Evolutionary conservation across 192 early-diverging fungal genomes (phyloP), one percentile per base, ranked within the genome.

Genomic region (Backusella macrospora): DNA sequence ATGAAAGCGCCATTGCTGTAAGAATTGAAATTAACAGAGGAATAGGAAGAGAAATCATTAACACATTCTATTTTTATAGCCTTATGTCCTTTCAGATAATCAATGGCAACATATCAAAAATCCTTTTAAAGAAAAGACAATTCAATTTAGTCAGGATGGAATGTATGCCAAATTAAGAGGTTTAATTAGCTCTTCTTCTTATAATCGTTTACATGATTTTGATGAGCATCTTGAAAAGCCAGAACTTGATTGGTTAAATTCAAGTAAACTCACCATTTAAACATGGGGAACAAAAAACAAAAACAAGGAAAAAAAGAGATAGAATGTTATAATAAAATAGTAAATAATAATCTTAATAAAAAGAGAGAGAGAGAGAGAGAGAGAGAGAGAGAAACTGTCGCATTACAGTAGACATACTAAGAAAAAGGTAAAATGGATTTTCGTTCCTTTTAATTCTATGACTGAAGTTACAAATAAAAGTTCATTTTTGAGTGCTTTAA

Each of bases 181-280:
- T 13, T n/a, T 82, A 4, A 72, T 90, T n/a, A 74, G 63, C 18
- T 67, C 78, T 0, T 75, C 78, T 40, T 59, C 81, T 26, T 85
- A 84, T 73, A 80, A 74, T 42, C 71, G 84, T 40, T 5, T 93
- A 39, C 77, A 82, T 40, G 92, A 93, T 72, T 90, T 93, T 72
- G 90, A 90, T 46, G 87, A 83, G 69, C 92, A 93, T 76, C 66
- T 93, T 43, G 90, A 93, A 75, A 79, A 93, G 64, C 73, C 87
- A 21, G 68, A 75, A 40, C 71, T 74, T 68, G 90, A 92, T 78
- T 93, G 92, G 92, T 74, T 93, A 63, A 69, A 14, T 38, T 55
- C 55, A 34, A 46, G 40, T 49, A 62, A 62, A 49, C n/a, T 76
- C 42, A 29, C 38, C 15, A 34, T 47, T 45, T 69, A 69, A 69